Conservation (phyloP, 441 rosid genomes). For the Raphanus hybrid region DNA sequence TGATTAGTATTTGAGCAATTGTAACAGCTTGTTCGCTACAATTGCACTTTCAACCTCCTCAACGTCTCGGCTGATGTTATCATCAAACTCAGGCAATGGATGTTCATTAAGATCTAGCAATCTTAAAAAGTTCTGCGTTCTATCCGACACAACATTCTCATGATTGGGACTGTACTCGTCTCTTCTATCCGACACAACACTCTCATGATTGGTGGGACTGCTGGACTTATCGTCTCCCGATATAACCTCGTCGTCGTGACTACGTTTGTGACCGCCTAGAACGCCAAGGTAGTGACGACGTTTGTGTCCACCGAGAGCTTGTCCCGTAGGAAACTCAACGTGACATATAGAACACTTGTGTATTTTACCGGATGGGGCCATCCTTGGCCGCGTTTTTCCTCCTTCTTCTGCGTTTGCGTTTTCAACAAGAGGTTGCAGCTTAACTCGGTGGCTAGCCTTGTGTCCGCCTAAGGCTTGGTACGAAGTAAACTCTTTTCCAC, state of each 20-base stretch:
- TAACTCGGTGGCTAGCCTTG: conserved; percentile 74
- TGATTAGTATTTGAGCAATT: neutral
- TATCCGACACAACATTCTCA: conserved; percentile 19
- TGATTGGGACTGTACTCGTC: conserved; percentile 29
- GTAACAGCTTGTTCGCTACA: neutral
- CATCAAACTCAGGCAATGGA: conserved; percentile 42
- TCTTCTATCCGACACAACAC: no score
- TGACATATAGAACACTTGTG: conserved; percentile 63
- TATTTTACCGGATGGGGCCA: conserved; percentile 31
- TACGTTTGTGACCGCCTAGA: conserved; percentile 57
- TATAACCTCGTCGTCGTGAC: neutral
- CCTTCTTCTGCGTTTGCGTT: conserved; percentile 36
- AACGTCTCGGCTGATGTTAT: conserved; percentile 17
- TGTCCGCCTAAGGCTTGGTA: conserved; percentile 96
- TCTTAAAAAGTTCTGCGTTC: neutral
- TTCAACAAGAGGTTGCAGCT: conserved; percentile 22
- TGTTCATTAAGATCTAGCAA: conserved; percentile 56
- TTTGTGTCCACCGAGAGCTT: conserved; percentile 73
- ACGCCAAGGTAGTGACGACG: conserved; percentile 55
- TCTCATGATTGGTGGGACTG: no score
- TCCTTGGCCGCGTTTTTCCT: conserved; percentile 9
- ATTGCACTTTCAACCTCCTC: conserved; percentile 59
- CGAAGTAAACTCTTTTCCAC: conserved; percentile 69
- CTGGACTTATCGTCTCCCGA: neutral
- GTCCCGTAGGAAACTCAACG: conserved; percentile 56